A percentile compares a stretch with the other conserved stretches of the same genome.
Evolutionary conservation across 1,139 yeast species (phyloP).

Genomic region (Pneumocystis oryctolagi): DNA sequence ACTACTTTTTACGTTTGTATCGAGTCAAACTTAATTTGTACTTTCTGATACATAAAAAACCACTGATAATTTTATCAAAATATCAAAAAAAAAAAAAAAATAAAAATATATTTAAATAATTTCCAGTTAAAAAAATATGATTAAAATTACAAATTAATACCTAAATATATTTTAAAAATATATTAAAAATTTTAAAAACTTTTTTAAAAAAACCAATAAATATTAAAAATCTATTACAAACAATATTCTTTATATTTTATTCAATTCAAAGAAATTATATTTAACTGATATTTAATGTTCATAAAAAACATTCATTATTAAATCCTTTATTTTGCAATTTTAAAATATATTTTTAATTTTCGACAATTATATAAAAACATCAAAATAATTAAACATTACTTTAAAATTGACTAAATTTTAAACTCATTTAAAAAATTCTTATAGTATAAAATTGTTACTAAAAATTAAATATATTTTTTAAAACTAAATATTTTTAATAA

Average conservation of each 20-base stretch:
- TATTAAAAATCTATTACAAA: background rate
- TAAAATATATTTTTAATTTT: no score
- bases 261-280: background rate
- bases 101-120: background rate
- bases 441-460: no score
- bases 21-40: background rate
- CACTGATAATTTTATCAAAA: background rate
- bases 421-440: no score
- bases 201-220: background rate
- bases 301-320: no score
- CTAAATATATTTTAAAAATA: background rate
- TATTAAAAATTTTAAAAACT: background rate
- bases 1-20: background rate
- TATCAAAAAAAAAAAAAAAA: background rate
- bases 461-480: no score
- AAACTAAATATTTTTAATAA: no score
- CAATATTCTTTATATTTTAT: background rate
- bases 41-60: background rate
- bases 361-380: no score
- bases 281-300: no score
- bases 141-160: background rate
- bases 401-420: no score
- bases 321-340: no score
- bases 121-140: background rate
- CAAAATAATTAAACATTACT: no score